Conservation (phyloP, 441 rosid species). For the Metrosideros polymorpha region DNA sequence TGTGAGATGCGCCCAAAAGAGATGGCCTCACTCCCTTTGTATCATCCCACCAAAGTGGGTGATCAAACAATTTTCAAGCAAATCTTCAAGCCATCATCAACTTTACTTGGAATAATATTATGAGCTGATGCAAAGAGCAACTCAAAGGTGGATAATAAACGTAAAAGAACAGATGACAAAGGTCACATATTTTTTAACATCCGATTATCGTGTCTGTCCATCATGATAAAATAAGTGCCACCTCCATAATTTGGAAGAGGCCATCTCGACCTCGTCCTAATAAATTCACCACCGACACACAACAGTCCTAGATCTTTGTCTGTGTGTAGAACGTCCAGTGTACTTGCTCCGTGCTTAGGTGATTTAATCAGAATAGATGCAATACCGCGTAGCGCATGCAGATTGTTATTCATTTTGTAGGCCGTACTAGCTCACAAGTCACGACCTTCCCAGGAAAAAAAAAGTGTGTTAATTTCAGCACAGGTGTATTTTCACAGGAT, state of each 20-base stretch:
- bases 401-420: background rate
- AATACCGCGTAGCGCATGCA: background rate
- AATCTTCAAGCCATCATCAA: background rate
- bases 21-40: constrained; percentile 1
- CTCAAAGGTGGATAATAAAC: background rate
- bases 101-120: background rate
- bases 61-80: background rate
- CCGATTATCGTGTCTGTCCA: background rate
- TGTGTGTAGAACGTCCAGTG: background rate
- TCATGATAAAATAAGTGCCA: background rate
- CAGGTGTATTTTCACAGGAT: background rate
- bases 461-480: too few relatives aligned
- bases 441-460: background rate
- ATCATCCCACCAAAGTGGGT: background rate
- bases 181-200: background rate
- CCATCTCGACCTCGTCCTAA: background rate
- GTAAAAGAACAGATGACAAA: background rate
- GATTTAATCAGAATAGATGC: background rate
- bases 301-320: background rate
- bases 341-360: background rate
- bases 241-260: background rate
- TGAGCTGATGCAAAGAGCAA: background rate
- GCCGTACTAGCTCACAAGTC: background rate
- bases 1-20: background rate
- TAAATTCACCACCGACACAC: background rate